Base-by-base conservation (phyloP, 805 yeast species). In the Wickerhamomyces xylosicus region DNA sequence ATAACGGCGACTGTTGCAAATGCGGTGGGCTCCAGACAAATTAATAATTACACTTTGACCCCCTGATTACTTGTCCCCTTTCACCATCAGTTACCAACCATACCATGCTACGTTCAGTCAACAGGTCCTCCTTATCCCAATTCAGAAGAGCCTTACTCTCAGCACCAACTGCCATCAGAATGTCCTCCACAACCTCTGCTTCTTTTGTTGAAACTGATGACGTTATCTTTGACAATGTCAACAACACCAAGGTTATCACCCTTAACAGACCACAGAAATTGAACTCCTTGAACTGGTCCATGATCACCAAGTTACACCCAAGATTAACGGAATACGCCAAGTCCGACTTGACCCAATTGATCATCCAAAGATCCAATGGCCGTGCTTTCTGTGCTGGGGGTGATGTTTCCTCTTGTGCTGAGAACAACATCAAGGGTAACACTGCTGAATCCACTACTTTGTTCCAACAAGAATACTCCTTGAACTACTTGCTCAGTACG, bases 381-480 rank as follows among this genome's bases (percentile, higher is more conserved):
- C 66, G 65, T 38, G 55, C 95, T 2, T 77, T 90, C 44, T 86
- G 97, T 61, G 95, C 97, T 25, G 98, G 98, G 36, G 98, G 97
- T 21, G 98, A 90, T 58, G 95, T 90, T 34, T 79, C 90, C 32
- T 75, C 74, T 37, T 78, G 87, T 51, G 95, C 90, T 19, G 66
- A 66, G 38, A 64, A 65, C 44, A 83, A 82, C 50, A 48, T 67
- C 29, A 48, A 58, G 2, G 74, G 71, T 13, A 56, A 75, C 19
- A 59, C 69, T 1, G 56, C 53, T 11, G 62, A 67, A 33, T 76
- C 86, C 3, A 55, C 76, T 27, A 72, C 72, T 42, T 84, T 82
- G 61, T 90, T 92, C 66, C 72, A 75, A 43, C 58, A 69, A 40
- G 97, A 90, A 62, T 90, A 92, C 64, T 75, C 79, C 44, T 64